Base-by-base conservation (phyloP, 805 yeast genomes). In the Tanozyma kutaoensis region DNA sequence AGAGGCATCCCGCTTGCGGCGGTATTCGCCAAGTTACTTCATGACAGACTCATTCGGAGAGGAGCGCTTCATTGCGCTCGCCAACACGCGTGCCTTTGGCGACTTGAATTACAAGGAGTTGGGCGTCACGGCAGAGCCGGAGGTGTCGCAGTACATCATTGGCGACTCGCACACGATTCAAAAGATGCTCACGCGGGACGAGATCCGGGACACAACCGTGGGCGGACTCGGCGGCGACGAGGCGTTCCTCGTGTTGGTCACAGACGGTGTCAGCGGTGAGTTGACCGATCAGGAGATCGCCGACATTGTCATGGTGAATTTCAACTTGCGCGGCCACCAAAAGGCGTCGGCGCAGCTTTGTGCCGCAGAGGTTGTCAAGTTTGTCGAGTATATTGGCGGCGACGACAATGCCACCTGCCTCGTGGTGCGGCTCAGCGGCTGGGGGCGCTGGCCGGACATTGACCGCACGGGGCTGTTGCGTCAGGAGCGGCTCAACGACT, bases 371-470 rank as follows among this genome's bases (percentile, higher is more conserved):
- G 79, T 91, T 12, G 71, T 88, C 9, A 67, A 74, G 40, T 91
- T 75, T 47, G 77, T 85, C 8, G 85, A 78, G 45, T 80, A 80
- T 23, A 67, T 86, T 7, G 94, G 94, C 10, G 91, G 94, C 2
- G 85, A 81, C 42, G 98, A 91, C 48, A 91, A 91, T 52, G 93
- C 97, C n/a, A 84, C 96, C 3, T 84, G 95, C 46, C 43, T 78
- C 35, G 80, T 91, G 4, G 51, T 88, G 8, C 59, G 93, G 32
- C 56, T 91, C 30, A 64, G 68, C 20, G 95, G 95, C 8, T 91
- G 98, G 98, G 95, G 95, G 5, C 67, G 72, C 29, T 91, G 98
- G 96, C 88, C 91, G 6, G 52, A 67, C 30, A 43, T 61, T 4
- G 97, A 88, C 53, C 57, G 93, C 25, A 84, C 96, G 1, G 96